phyloP scores from a whole-genome alignment of 2,329 filamentous ascomycete species.

The Claviceps monticola region DNA sequence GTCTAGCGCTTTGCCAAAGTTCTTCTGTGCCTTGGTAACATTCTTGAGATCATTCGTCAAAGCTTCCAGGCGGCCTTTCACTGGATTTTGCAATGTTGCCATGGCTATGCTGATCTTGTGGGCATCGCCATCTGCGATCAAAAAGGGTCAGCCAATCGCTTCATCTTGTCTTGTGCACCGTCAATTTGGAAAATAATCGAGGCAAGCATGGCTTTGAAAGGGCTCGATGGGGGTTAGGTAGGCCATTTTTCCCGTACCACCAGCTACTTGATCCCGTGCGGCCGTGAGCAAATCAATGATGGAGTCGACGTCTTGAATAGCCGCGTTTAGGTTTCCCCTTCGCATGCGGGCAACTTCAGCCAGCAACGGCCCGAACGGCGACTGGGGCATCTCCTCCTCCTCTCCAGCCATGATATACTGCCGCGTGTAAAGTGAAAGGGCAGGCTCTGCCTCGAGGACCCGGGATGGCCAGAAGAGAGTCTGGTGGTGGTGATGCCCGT shows the following conservation, averaged over 20 bases:
- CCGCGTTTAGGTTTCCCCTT: constrained; percentile 52
- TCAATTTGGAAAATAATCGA: neutral
- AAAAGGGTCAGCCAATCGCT: constrained; percentile 8
- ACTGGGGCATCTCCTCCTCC: constrained; percentile 23
- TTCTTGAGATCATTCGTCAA: constrained; percentile 73
- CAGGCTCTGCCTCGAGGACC: neutral
- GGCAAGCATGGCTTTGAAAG: neutral
- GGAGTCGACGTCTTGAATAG: constrained; percentile 66
- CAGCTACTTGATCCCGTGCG: constrained; percentile 60
- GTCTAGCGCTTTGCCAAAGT: constrained; percentile 74
- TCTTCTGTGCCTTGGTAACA: constrained; percentile 67
- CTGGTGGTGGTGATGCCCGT: neutral
- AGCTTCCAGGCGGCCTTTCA: constrained; percentile 67
- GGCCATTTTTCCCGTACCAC: constrained; percentile 33
- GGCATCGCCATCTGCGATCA: constrained; percentile 18
- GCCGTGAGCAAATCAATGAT: constrained; percentile 64
- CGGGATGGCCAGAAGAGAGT: neutral
- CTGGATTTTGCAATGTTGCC: constrained; percentile 71
- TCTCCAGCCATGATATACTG: constrained; percentile 19
- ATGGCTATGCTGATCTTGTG: constrained; percentile 60
- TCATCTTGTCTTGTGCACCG: constrained; percentile 2
- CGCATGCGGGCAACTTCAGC: constrained; percentile 62
- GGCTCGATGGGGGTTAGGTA: neutral
- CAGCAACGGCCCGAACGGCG: constrained; percentile 43
- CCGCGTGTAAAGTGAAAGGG: neutral